phyloP scores from a whole-genome alignment of 1,284 basidiomycete species.

The Trichosporon coremiiforme region DNA sequence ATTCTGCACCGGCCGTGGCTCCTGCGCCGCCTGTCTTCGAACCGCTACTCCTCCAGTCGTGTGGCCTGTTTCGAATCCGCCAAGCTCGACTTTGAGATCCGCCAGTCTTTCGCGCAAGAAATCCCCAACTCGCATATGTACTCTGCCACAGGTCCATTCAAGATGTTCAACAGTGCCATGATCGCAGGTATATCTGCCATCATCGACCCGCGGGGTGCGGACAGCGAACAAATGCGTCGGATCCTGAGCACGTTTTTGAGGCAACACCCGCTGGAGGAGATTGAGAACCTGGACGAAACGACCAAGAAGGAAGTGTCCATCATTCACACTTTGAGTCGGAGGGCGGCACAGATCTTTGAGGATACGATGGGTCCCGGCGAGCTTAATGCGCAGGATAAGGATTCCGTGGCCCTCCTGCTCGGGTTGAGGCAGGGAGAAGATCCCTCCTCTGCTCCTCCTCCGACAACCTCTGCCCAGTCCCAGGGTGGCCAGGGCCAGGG shows the following conservation, averaged over 20 bases:
- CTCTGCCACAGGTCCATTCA: constrained; percentile 48
- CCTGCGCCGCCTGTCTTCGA: constrained; percentile 47
- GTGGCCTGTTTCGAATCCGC: constrained; percentile 54
- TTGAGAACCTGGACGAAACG: constrained; percentile 51
- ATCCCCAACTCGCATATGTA: constrained; percentile 44
- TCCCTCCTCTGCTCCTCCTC: background rate
- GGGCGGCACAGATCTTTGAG: constrained; percentile 53
- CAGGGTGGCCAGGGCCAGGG: too few relatives aligned
- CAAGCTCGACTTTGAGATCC: constrained; percentile 54
- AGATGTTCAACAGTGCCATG: constrained; percentile 57
- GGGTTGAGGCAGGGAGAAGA: constrained; percentile 49
- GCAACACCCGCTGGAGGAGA: constrained; percentile 52
- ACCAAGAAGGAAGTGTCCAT: constrained; percentile 56
- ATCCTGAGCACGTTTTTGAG: constrained; percentile 55
- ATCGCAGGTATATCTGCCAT: constrained; percentile 57
- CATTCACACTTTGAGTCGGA: constrained; percentile 53
- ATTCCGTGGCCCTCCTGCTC: constrained; percentile 50
- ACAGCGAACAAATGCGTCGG: constrained; percentile 52
- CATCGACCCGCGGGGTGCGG: constrained; percentile 53
- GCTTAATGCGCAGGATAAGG: constrained; percentile 48
- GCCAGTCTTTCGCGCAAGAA: constrained; percentile 50
- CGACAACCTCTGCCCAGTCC: background rate
- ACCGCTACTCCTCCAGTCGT: constrained; percentile 50
- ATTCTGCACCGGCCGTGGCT: constrained; percentile 56
- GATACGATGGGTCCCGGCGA: constrained; percentile 51